A percentile compares a stretch with the other conserved stretches of the same genome.
Evolutionary conservation across 257 asterid genomes (phyloP).

Genomic region (Mitragyna speciosa): DNA sequence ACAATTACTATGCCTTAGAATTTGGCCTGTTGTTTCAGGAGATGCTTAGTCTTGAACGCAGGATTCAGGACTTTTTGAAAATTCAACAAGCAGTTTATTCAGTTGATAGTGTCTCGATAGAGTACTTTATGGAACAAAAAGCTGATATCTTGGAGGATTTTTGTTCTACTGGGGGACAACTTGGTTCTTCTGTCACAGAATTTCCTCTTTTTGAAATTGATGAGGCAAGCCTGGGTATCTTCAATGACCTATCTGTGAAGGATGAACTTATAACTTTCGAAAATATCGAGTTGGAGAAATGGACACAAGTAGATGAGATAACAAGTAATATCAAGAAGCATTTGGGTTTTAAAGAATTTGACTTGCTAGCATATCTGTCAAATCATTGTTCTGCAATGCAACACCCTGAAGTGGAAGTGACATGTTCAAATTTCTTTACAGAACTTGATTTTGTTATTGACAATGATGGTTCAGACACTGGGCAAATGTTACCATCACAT

Average conservation of each 20-base stretch:
- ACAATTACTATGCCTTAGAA: too few relatives aligned
- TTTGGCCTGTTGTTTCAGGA: background rate
- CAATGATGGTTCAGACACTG: conserved; percentile 41
- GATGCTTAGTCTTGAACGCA: conserved; percentile 16
- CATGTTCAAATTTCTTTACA: conserved; percentile 27
- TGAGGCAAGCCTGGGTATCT: conserved; percentile 49
- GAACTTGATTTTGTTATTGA: conserved; percentile 44
- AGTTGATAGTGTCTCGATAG: conserved; percentile 49
- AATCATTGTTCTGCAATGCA: conserved; percentile 33
- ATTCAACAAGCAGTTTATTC: conserved; percentile 54
- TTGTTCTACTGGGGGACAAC: conserved; percentile 43
- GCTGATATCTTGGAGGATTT: conserved; percentile 53
- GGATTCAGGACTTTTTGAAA: conserved; percentile 43
- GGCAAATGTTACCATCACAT: conserved; percentile 20
- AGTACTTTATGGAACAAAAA: conserved; percentile 41
- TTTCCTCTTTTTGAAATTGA: conserved; percentile 55
- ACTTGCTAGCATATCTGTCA: conserved; percentile 45
- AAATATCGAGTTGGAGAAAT: conserved; percentile 35
- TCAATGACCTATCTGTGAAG: conserved; percentile 29
- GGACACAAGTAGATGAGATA: conserved; percentile 44
- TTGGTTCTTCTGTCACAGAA: conserved; percentile 22
- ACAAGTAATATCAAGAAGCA: conserved; percentile 40
- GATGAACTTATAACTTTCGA: conserved; percentile 41
- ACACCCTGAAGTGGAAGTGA: conserved; percentile 35
- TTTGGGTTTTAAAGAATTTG: conserved; percentile 54